Conservation (phyloP, 2,329 filamentous ascomycete species). For the Monilinia fructigena region DNA sequence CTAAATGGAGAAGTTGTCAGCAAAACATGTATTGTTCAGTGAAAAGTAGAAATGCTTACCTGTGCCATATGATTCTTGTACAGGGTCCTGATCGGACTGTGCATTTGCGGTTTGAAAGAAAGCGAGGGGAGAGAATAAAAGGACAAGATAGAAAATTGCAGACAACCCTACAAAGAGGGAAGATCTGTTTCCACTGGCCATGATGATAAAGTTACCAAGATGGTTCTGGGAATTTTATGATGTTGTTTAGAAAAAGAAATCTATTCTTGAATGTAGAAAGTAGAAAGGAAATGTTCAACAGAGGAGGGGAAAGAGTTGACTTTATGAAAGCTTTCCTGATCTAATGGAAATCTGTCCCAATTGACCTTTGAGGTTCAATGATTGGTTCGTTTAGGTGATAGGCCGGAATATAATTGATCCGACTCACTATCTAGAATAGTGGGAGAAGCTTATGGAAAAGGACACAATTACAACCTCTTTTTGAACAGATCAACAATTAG, state of each 20-base stretch:
- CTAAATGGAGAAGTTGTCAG: conserved; percentile 43
- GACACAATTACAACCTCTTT: conserved; percentile 19
- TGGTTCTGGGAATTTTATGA: conserved; percentile 15
- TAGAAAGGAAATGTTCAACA: neutral
- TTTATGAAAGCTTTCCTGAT: conserved; percentile 25
- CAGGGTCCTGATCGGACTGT: conserved; percentile 63
- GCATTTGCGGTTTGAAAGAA: conserved; percentile 75
- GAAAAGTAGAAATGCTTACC: conserved; percentile 42
- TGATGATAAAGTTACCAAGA: conserved; percentile 42
- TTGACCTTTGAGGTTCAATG: conserved; percentile 16
- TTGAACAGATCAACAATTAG: neutral
- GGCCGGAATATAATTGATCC: conserved; percentile 8
- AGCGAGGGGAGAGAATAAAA: conserved; percentile 83
- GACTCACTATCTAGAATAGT: conserved; percentile 8
- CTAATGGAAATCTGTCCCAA: conserved; percentile 37
- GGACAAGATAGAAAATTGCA: conserved; percentile 85
- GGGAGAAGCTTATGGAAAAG: conserved; percentile 17
- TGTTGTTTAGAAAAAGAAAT: conserved; percentile 11
- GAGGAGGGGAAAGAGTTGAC: conserved; percentile 16
- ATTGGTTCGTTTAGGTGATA: conserved; percentile 33
- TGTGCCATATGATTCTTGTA: conserved; percentile 74
- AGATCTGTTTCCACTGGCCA: conserved; percentile 62
- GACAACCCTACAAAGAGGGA: conserved; percentile 78
- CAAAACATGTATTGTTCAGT: conserved; percentile 1
- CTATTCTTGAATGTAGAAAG: conserved; percentile 18